Conservation (phyloP, 352 stramenopile genomes). For the Globisporangium echinulatum region DNA sequence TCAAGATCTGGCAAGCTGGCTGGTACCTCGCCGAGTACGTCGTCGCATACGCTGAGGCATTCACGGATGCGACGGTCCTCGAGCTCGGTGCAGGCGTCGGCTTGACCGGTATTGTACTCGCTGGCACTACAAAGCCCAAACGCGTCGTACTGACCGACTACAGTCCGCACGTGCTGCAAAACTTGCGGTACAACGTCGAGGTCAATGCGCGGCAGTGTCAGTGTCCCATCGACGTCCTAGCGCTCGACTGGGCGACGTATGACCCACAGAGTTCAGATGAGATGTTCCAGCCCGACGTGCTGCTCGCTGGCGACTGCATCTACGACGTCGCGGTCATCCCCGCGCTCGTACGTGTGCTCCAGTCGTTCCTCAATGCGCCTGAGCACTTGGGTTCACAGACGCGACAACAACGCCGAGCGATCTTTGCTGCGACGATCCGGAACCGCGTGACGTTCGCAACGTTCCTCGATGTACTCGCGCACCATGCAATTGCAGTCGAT, state of each 20-base stretch:
- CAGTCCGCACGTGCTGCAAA: conserved; percentile 75
- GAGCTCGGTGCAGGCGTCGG: conserved; percentile 71
- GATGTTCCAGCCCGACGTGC: conserved; percentile 30
- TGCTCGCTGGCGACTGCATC: conserved; percentile 71
- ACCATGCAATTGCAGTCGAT: conserved; percentile 46
- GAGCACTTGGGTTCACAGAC: conserved; percentile 1
- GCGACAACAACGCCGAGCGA: conserved; percentile 27
- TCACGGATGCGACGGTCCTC: conserved; percentile 44
- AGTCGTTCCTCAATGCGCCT: conserved; percentile 33
- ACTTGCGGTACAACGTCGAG: conserved; percentile 77
- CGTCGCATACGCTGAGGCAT: conserved; percentile 42
- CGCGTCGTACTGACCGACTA: conserved; percentile 70
- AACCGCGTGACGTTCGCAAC: conserved; percentile 68
- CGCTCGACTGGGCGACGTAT: conserved; percentile 72
- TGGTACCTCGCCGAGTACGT: conserved; percentile 75
- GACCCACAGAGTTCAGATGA: conserved; percentile 23
- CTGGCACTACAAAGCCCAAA: conserved; percentile 25
- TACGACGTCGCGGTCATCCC: conserved; percentile 70
- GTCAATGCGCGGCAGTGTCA: conserved; percentile 43
- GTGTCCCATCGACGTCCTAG: conserved; percentile 48
- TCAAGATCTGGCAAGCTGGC: conserved; percentile 79
- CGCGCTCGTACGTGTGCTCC: conserved; percentile 44
- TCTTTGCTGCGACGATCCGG: conserved; percentile 73
- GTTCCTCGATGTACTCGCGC: conserved; percentile 59
- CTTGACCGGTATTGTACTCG: conserved; percentile 59